These are phyloP conservation scores for Candida pseudofarinosa DNA, from an alignment of 805 yeast species.

Conservation along the genomic window DNA sequence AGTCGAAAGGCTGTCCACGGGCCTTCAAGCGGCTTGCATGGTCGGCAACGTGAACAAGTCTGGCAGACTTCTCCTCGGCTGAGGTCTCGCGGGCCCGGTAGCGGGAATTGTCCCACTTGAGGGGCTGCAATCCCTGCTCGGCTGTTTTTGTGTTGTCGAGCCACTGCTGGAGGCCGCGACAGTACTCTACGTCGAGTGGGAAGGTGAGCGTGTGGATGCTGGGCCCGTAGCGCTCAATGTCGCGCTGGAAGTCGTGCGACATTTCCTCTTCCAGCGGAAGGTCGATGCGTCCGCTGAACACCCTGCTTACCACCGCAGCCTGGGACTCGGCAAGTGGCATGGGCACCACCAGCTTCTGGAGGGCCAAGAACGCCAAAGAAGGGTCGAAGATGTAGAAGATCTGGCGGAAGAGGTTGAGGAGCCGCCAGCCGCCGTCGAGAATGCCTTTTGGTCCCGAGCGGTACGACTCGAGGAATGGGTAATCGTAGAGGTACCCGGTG, in stretches of 20 bases:
- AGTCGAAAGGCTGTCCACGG: slow-evolving; percentile 5
- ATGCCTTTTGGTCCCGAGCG: slow-evolving; percentile 14
- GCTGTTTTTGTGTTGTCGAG: slow-evolving; percentile 6
- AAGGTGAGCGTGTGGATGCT: slow-evolving; percentile 40
- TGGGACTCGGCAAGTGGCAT: slow-evolving; percentile 50
- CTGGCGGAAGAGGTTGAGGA: slow-evolving; percentile 42
- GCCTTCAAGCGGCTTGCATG: slow-evolving; percentile 7
- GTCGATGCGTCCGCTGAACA: slow-evolving; percentile 37
- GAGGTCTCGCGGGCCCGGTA: slow-evolving; percentile 3
- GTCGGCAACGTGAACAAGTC: slow-evolving; percentile 7
- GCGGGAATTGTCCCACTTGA: slow-evolving; percentile 7
- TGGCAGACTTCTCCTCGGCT: slow-evolving; percentile 5
- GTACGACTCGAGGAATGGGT: slow-evolving; percentile 29
- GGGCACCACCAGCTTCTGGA: slow-evolving; percentile 46
- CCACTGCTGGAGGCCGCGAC: slow-evolving; percentile 33
- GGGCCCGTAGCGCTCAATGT: slow-evolving; percentile 21
- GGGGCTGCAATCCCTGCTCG: not conserved
- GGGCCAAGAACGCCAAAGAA: slow-evolving; percentile 37
- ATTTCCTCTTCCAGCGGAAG: slow-evolving; percentile 38
- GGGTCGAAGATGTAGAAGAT: slow-evolving; percentile 45
- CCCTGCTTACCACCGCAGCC: slow-evolving; percentile 40
- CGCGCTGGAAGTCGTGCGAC: slow-evolving; percentile 25
- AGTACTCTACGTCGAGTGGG: slow-evolving; percentile 60
- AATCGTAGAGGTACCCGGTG: slow-evolving; percentile 36
- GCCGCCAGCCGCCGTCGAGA: slow-evolving; percentile 30